Base-by-base conservation (phyloP, 2,329 filamentous ascomycete genomes). In the Pseudocercospora cruenta region DNA sequence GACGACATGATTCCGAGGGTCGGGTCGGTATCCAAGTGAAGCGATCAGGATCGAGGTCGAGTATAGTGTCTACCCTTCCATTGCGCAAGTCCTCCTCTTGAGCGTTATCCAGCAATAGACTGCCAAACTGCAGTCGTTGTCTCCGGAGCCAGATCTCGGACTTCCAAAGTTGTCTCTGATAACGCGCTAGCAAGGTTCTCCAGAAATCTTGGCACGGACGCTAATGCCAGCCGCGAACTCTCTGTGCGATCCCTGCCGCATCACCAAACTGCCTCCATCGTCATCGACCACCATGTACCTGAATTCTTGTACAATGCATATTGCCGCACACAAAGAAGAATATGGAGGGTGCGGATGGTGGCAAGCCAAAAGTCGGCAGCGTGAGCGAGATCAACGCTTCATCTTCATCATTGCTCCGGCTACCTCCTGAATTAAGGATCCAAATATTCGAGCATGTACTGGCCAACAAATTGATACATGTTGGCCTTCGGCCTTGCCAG, bases 1-100 rank as follows among this genome's bases (percentile, higher is more conserved):
- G 78, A 77, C 51, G 73, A 67, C 63, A 66, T 66, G 43, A 43
- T 43, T 43, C 39, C 39, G 6, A 19, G 16, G 14, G 16, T 43
- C n/a, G 39, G 39, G 39, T n/a, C 16, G 16, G 39, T 43, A n/a
- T n/a, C 39, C 39, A 10, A 8, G n/a, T 43, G 14, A 43, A 16
- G 16, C 39, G 39, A 43, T n/a, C 39, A 5, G 39, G 7, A 19
- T n/a, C 39, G 39, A 43, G 39, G 16, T 19, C 5, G n/a, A 43
- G 39, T 43, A 7, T 19, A 19, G n/a, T 19, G 16, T 8, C 39
- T n/a, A 43, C 6, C 39, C 39, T 43, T 8, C 39, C 39, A 43
- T 43, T 8, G 39, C 39, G 39, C 39, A 19, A 43, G 39, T 43
- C 39, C 39, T 19, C 39, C 39, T 43, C 39, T 43, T 43, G 39